Conservation (phyloP, 2,329 filamentous ascomycete species). For the Escovopsis sp. region DNA sequence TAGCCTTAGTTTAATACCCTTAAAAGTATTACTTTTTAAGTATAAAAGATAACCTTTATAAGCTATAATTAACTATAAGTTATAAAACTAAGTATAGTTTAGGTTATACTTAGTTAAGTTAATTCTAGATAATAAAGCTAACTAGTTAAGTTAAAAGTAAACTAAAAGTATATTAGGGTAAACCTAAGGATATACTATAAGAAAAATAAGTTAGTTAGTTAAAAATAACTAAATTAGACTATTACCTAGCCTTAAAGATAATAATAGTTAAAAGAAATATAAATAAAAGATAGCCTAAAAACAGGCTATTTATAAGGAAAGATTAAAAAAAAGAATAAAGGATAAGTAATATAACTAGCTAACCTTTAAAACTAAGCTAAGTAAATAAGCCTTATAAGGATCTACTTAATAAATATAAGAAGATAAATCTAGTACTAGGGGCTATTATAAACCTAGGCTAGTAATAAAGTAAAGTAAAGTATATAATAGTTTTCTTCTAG, state of each 20-base stretch:
- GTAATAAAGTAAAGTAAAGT: too few relatives aligned
- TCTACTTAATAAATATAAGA: neutral
- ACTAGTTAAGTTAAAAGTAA: neutral
- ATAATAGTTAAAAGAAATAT: too few relatives aligned
- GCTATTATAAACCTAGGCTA: too few relatives aligned
- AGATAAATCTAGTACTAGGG: slow-evolving; percentile 4
- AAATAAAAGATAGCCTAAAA: too few relatives aligned
- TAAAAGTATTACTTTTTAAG: neutral
- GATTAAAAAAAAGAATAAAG: neutral
- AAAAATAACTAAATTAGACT: too few relatives aligned
- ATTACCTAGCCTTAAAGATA: too few relatives aligned
- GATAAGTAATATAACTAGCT: neutral
- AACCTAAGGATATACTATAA: neutral
- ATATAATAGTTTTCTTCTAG: too few relatives aligned
- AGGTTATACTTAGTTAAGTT: too few relatives aligned
- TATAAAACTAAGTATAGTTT: neutral
- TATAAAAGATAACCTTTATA: too few relatives aligned
- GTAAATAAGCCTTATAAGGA: neutral
- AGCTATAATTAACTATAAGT: neutral
- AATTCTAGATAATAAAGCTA: too few relatives aligned
- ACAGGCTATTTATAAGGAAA: too few relatives aligned
- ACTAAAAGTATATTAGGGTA: neutral
- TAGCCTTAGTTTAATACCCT: neutral
- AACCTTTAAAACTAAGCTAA: neutral
- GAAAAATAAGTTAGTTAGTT: neutral